Conservation (phyloP, 805 yeast species). For the Cyberlindnera samutprakarnensis region DNA sequence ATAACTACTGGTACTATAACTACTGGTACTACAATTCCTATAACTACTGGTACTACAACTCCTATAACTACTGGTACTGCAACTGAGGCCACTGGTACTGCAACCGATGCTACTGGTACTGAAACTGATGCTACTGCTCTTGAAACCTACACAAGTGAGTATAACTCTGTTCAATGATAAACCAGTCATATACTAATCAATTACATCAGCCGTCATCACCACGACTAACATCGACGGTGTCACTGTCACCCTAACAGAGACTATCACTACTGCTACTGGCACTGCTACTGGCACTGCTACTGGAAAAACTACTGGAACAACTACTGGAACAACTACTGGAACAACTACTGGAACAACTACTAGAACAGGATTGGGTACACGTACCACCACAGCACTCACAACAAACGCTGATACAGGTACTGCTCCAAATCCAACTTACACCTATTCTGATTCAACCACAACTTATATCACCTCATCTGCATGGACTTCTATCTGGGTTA, state of each 20-base stretch:
- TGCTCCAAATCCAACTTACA: constrained; percentile 19
- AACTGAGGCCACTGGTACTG: neutral
- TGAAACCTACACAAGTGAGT: too few species aligned
- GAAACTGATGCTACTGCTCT: too few species aligned
- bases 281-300: constrained; percentile 4
- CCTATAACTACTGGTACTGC: constrained; percentile 3
- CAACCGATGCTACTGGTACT: constrained; percentile 3
- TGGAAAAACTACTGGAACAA: constrained; percentile 2
- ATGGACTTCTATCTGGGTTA: constrained; percentile 41
- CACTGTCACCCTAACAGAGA: constrained; percentile 1
- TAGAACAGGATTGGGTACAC: constrained; percentile 1
- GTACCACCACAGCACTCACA: constrained; percentile 17
- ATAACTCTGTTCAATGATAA: too few species aligned
- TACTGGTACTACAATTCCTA: constrained; percentile 1
- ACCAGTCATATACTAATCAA: too few species aligned
- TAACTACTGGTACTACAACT: constrained; percentile 2
- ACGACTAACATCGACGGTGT: too few species aligned
- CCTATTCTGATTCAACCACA: constrained; percentile 23
- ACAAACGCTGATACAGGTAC: constrained; percentile 6
- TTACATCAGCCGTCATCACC: too few species aligned
- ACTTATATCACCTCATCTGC: constrained; percentile 24
- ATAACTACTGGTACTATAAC: constrained; percentile 4
- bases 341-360: constrained; percentile 6
- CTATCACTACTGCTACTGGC: constrained; percentile 1
- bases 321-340: constrained; percentile 4